A percentile compares a stretch with the other conserved stretches of the same genome.
Conservation (phyloP, 257 asterid species). For the Cruciata laevipes region DNA sequence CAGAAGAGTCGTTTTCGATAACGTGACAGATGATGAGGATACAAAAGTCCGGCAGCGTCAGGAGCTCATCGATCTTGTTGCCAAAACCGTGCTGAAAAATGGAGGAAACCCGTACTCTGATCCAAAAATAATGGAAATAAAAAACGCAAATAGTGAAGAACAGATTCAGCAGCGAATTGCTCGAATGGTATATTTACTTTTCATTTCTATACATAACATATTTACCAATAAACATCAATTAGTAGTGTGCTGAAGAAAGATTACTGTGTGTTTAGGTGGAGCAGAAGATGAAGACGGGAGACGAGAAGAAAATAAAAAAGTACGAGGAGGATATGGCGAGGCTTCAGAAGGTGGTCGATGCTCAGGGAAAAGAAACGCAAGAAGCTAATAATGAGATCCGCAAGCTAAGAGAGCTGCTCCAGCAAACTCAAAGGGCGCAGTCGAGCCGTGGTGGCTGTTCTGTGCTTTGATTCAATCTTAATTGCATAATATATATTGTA, state of each 20-base stretch:
- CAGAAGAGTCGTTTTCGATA: neutral
- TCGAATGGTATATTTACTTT: neutral
- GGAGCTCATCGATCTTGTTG: neutral
- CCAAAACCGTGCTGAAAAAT: conserved; percentile 24
- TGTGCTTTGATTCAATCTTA: neutral
- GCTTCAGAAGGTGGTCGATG: neutral
- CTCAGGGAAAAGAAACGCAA: neutral
- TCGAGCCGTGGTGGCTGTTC: neutral
- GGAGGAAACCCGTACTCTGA: conserved; percentile 22
- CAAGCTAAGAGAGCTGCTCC: neutral
- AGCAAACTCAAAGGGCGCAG: neutral
- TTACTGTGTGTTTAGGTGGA: neutral
- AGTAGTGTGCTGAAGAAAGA: too few species aligned
- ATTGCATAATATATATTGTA: too few species aligned
- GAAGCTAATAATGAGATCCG: neutral
- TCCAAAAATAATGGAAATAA: neutral
- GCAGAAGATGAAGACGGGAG: neutral
- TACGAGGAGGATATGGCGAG: neutral
- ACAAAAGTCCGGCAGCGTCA: neutral
- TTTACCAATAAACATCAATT: neutral
- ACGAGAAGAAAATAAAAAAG: neutral
- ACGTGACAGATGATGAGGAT: neutral
- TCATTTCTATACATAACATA: neutral
- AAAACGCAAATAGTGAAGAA: neutral
- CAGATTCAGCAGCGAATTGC: neutral